A percentile compares a stretch with the other conserved stretches of the same genome.
phyloP scores from a whole-genome alignment of 805 yeast genomes.

The Priceomyces melissophilus region DNA sequence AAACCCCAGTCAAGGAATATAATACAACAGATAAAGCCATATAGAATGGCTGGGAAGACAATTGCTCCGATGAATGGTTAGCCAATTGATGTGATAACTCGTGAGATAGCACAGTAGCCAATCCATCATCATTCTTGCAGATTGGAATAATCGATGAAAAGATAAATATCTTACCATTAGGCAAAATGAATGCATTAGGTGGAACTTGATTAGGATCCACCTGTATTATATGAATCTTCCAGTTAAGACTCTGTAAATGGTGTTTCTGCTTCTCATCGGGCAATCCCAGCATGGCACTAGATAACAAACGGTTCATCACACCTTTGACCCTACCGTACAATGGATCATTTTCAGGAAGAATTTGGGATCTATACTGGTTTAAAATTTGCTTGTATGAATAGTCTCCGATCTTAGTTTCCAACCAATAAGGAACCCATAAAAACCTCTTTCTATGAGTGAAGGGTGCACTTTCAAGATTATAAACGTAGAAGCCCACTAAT shows the following conservation, averaged over 20 bases:
- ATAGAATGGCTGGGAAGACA: slow-evolving; percentile 74
- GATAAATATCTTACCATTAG: slow-evolving; percentile 94
- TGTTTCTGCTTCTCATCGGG: slow-evolving; percentile 30
- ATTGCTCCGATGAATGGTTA: slow-evolving; percentile 81
- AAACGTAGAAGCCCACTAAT: slow-evolving; percentile 21
- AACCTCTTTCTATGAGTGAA: slow-evolving; percentile 70
- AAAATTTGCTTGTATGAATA: slow-evolving; percentile 60
- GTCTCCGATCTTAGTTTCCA: slow-evolving; percentile 63
- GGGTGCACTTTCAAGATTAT: slow-evolving; percentile 73
- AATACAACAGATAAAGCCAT: slow-evolving; percentile 49
- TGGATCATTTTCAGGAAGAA: slow-evolving; percentile 67
- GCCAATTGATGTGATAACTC: slow-evolving; percentile 95
- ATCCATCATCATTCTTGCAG: slow-evolving; percentile 78
- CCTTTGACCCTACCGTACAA: slow-evolving; percentile 49
- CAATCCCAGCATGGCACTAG: slow-evolving; percentile 46
- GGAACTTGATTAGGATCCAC: slow-evolving; percentile 68
- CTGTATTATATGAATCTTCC: slow-evolving; percentile 71
- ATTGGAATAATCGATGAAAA: slow-evolving; percentile 75
- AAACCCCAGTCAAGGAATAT: slow-evolving; percentile 60
- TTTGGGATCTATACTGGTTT: slow-evolving; percentile 44
- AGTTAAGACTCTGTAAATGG: slow-evolving; percentile 44
- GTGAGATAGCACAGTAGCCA: slow-evolving; percentile 93
- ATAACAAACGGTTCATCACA: slow-evolving; percentile 63
- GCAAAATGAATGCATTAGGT: slow-evolving; percentile 95
- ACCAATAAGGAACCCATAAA: slow-evolving; percentile 64